phyloP scores from a whole-genome alignment of 2,329 filamentous ascomycete genomes.

The Microdochium trichocladiopsis region DNA sequence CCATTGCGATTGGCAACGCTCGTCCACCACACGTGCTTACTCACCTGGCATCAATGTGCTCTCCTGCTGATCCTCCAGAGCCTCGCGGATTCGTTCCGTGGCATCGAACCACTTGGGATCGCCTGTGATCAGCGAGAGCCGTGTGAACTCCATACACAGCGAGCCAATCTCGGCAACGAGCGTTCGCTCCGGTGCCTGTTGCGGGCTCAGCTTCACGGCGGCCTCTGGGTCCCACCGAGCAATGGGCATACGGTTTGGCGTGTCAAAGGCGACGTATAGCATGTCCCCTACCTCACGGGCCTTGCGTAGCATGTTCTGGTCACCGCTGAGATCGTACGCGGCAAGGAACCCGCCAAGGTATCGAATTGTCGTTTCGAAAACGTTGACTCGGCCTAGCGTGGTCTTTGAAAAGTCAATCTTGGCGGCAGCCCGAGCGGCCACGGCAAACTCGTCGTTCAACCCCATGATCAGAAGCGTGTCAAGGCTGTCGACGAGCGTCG shows the following conservation, averaged over 20 bases:
- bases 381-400: slow-evolving; percentile 17
- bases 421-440: slow-evolving; percentile 29
- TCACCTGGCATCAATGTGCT: slow-evolving; percentile 23
- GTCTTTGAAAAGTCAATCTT: slow-evolving; percentile 35
- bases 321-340: slow-evolving; percentile 28
- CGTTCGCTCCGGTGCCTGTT: slow-evolving; percentile 10
- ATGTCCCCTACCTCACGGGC: slow-evolving; percentile 31
- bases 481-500: slow-evolving; percentile 35
- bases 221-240: slow-evolving; percentile 15
- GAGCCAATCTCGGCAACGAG: slow-evolving; percentile 21
- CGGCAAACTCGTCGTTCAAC: slow-evolving; percentile 34
- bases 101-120: slow-evolving; percentile 23
- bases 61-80: slow-evolving; percentile 13
- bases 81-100: slow-evolving; percentile 17
- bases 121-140: slow-evolving; percentile 20
- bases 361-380: slow-evolving; percentile 31
- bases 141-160: slow-evolving; percentile 22
- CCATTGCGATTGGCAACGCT: background rate
- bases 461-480: slow-evolving; percentile 34
- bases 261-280: slow-evolving; percentile 22
- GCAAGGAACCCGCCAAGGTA: slow-evolving; percentile 21
- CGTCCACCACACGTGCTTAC: background rate
- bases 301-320: slow-evolving; percentile 26
- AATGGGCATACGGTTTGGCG: slow-evolving; percentile 22
- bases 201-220: slow-evolving; percentile 12